A percentile compares a stretch with the other conserved stretches of the same genome.
These are phyloP conservation scores for Solanum arcanum DNA, from an alignment of 257 asterid species.

Conservation along the genomic window DNA sequence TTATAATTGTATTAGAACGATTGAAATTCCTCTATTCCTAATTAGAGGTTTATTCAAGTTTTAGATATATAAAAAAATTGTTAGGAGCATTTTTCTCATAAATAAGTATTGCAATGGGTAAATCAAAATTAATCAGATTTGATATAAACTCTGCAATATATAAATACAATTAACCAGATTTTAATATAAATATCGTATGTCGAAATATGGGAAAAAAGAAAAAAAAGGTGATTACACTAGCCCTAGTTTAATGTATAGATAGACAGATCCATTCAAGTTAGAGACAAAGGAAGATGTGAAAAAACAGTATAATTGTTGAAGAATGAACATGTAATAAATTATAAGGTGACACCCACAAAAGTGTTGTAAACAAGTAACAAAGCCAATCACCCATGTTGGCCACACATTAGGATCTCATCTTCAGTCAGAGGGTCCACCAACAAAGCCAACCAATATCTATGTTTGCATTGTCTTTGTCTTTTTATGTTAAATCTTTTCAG, in stretches of 20 bases:
- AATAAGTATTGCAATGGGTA: neutral
- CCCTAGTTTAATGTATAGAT: neutral
- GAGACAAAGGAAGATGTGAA: neutral
- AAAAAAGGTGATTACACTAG: neutral
- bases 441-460: slow-evolving; percentile 13
- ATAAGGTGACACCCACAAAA: neutral
- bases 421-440: slow-evolving; percentile 14
- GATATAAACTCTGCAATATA: neutral
- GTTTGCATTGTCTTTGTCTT: neutral
- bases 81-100: neutral
- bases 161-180: no score
- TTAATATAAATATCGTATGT: no score
- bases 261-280: neutral
- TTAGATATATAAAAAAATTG: no score
- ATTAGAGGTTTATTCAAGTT: neutral
- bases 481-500: neutral
- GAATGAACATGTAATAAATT: neutral
- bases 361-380: neutral
- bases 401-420: slow-evolving; percentile 15
- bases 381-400: slow-evolving; percentile 4
- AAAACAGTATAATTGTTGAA: neutral
- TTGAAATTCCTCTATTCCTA: neutral
- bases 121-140: no score
- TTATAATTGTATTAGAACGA: neutral
- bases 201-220: no score